Base-by-base conservation (phyloP, 148 eudicot species). In the Oxyria digyna region DNA sequence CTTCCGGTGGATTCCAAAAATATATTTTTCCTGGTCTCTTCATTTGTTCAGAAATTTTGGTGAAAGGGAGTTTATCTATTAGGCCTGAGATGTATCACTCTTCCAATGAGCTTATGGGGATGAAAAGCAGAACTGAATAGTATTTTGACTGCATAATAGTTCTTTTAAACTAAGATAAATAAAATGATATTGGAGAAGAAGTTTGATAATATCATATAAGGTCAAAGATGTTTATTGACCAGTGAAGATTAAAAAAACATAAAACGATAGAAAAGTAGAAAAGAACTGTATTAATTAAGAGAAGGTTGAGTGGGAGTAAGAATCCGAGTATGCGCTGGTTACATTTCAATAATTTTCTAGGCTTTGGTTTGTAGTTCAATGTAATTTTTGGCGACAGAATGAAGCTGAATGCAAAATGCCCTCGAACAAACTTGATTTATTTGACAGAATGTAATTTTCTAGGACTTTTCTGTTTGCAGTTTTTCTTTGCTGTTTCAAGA, bases 401-500 rank as follows among this genome's bases (percentile, higher is more conserved):
- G 23, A 23, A 54, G 62, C 15, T 24, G 62, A 54, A 20, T 23
- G 15, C 32, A 55, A 10, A 24, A 27, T 55, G 62, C 17, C 21
- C 62, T 6, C 31, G 14, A 29, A 59, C 38, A 15, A 31, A 15
- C 20, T 15, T 59, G 6, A 6, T 59, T 59, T 18, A 17, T 59
- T 57, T 29, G n/a, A n/a, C n/a, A n/a, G n/a, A n/a, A 59, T 59
- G 38, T 59, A 18, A 59, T 13, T n/a, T 27, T 59, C 38, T 59
- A 31, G 21, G 65, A 29, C 9, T 59, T 59, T 29, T 33, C 43
- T 55, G 32, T 77, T 73, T 84, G 78, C 96, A 94, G 98, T 94
- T 94, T 71, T 94, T 94, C 85, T 94, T 94, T 90, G 98, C 98
- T 65, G 91, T 94, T 78, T 94, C 98, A 46, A 87, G 96, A 85